Evolutionary conservation across 768 basidiomycete genomes (phyloP).

Genomic region (Leccinum fibrillosum): DNA sequence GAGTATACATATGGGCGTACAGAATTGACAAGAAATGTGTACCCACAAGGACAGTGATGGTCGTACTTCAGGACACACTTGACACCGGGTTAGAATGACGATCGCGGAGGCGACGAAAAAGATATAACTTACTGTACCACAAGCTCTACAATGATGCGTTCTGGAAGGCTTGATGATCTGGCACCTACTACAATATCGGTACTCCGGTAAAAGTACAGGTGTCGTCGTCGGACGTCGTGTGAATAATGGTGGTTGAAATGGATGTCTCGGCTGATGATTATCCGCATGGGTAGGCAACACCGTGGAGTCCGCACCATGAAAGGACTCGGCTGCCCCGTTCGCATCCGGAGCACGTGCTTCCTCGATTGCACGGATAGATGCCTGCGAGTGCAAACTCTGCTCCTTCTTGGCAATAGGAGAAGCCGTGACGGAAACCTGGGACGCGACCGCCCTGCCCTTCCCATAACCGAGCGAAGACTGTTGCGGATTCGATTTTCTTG

Average conservation of each 20-base stretch:
- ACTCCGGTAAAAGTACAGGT: constrained; percentile 55
- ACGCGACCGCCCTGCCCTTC: constrained; percentile 13
- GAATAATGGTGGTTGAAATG: constrained; percentile 15
- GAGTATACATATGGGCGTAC: background rate
- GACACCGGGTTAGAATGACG: background rate
- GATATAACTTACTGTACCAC: constrained; percentile 64
- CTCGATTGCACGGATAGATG: constrained; percentile 13
- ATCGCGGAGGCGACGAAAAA: background rate
- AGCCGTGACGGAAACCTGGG: constrained; percentile 5
- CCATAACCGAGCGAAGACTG: constrained; percentile 24
- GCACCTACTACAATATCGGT: constrained; percentile 66
- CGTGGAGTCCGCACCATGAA: constrained; percentile 4
- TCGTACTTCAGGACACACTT: constrained; percentile 83
- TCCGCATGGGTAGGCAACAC: constrained; percentile 12
- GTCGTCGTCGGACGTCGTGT: constrained; percentile 36
- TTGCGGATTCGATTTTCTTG: constrained; percentile 12
- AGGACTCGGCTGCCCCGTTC: constrained; percentile 6
- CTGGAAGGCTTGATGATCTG: constrained; percentile 69
- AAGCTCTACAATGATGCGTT: constrained; percentile 77
- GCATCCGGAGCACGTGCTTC: constrained; percentile 19
- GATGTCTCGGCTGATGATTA: constrained; percentile 1
- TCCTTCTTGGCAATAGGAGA: constrained; percentile 15
- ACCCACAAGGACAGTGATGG: constrained; percentile 86
- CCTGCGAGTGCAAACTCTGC: constrained; percentile 15
- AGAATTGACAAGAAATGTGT: background rate